Conservation (phyloP, 768 basidiomycete genomes). For the Xerocomus potaroensis region DNA sequence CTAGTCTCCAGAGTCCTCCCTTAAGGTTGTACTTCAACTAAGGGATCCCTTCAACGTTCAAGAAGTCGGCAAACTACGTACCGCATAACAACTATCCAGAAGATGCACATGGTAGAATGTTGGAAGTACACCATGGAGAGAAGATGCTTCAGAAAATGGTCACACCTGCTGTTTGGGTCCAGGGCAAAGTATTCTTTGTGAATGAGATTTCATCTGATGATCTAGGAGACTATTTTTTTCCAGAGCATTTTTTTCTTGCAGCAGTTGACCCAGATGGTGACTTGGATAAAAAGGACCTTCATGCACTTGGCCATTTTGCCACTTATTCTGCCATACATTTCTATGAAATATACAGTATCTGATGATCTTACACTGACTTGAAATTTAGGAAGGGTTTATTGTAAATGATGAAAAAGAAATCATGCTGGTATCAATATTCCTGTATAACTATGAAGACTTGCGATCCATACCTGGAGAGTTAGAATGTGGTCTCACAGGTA, state of each 20-base stretch:
- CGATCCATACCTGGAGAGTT: too few relatives aligned
- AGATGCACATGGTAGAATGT: constrained; percentile 17
- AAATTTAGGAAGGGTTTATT: constrained; percentile 11
- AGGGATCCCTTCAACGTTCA: too few relatives aligned
- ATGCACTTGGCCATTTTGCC: constrained; percentile 3
- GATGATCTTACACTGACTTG: too few relatives aligned
- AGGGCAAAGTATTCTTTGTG: constrained; percentile 19
- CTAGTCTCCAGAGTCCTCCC: too few relatives aligned
- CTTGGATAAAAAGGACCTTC: not conserved
- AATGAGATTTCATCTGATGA: constrained; percentile 17
- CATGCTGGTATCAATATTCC: constrained; percentile 4
- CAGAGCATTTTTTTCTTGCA: constrained; percentile 12
- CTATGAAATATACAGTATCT: too few relatives aligned
- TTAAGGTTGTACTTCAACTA: too few relatives aligned
- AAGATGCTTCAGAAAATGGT: constrained; percentile 26
- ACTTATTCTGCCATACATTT: too few relatives aligned
- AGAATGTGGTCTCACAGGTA: too few relatives aligned
- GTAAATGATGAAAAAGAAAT: constrained; percentile 7
- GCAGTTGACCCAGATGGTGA: not conserved
- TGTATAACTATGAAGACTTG: constrained; percentile 11
- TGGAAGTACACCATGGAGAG: constrained; percentile 22
- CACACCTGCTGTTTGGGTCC: constrained; percentile 22
- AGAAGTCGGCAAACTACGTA: too few relatives aligned
- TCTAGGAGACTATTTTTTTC: constrained; percentile 9
- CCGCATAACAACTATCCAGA: too few relatives aligned